phyloP scores from a whole-genome alignment of 1,284 basidiomycete species.

The Ceratobasidium sp. region DNA sequence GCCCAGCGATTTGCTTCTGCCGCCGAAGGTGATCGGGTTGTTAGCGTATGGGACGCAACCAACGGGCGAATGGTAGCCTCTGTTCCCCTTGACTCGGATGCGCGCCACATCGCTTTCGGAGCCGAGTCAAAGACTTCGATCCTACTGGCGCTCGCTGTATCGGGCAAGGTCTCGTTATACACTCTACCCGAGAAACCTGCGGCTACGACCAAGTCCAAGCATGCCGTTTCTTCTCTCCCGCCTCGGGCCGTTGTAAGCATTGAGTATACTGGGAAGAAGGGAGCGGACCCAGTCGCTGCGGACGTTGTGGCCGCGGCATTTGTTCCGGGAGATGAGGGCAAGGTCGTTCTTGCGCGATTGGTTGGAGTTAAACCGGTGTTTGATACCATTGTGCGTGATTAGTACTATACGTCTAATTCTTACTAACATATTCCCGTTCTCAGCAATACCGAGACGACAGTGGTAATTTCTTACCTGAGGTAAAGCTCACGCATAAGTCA shows the following conservation, averaged over 20 bases:
- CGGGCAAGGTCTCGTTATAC: slow-evolving; percentile 76
- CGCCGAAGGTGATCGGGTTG: slow-evolving; percentile 80
- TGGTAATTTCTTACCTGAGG: slow-evolving; percentile 70
- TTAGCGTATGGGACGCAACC: slow-evolving; percentile 74
- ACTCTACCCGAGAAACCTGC: slow-evolving; percentile 68
- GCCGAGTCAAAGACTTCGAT: slow-evolving; percentile 56
- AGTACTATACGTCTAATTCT: slow-evolving; percentile 4
- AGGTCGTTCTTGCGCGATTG: slow-evolving; percentile 71
- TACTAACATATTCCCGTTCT: slow-evolving; percentile 41
- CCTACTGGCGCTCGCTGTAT: slow-evolving; percentile 73
- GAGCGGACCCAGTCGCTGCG: slow-evolving; percentile 53
- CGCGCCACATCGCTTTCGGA: slow-evolving; percentile 67
- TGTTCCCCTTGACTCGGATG: slow-evolving; percentile 76
- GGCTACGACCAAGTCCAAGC: slow-evolving; percentile 56
- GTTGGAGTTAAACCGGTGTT: slow-evolving; percentile 77
- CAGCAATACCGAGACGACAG: slow-evolving; percentile 70
- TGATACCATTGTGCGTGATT: slow-evolving; percentile 69
- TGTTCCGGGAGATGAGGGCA: slow-evolving; percentile 60
- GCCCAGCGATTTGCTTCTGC: slow-evolving; percentile 70
- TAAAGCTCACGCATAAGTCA: slow-evolving; percentile 60
- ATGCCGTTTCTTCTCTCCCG: slow-evolving; percentile 61
- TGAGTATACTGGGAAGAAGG: slow-evolving; percentile 57
- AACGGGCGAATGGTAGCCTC: slow-evolving; percentile 74
- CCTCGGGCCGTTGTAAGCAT: slow-evolving; percentile 66
- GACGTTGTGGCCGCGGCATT: slow-evolving; percentile 67